Base-by-base conservation (phyloP, 2,329 filamentous ascomycete species). In the Cercospora sp. region DNA sequence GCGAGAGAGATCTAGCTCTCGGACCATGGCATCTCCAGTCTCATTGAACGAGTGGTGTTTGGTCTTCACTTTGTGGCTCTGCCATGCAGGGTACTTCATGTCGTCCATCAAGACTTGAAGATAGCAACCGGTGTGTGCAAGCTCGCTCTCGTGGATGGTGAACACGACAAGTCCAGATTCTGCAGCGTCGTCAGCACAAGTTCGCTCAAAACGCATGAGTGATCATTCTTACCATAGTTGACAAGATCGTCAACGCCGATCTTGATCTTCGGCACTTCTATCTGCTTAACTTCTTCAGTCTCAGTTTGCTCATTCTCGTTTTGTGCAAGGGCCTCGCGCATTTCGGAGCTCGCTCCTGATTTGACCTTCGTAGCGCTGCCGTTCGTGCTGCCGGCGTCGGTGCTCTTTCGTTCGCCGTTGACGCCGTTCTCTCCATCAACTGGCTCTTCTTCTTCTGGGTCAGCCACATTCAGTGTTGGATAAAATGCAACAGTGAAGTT, bases 1-100 rank as follows among this genome's bases (percentile, higher is more conserved):
- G 72, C 91, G 91, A 3, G 95, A 99, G 74, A 97, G 94, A 72
- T 99, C 96, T n/a, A 99, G 86, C 79, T 99, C 95, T 69, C 95
- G 92, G 68, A 99, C 91, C 80, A 99, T 93, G 64, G 93, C 95
- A 80, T 99, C 95, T 60, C 94, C 94, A 83, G 86, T 93, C 80
- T 99, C 95, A 73, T 95, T 92, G 79, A 98, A 93, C 63, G 87
- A 91, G 76, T 89, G 87, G 10, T 85, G 82, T 73, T 85, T 90
- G 48, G 85, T 86, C 75, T 87, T 89, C 33, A 93, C 90, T 71
- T 89, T 92, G 0, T 91, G 89, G 10, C 93, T 96, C 1, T 87
- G 85, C 78, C 97, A 98, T 0, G 93, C 91, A 0, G 95, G 91
- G 82, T 95, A 98, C 33, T 92, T 87, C 87, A 95, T 93, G 78